These are phyloP conservation scores for Gardenia jasminoides DNA, from an alignment of 257 asterid genomes.

Conservation along the genomic window DNA sequence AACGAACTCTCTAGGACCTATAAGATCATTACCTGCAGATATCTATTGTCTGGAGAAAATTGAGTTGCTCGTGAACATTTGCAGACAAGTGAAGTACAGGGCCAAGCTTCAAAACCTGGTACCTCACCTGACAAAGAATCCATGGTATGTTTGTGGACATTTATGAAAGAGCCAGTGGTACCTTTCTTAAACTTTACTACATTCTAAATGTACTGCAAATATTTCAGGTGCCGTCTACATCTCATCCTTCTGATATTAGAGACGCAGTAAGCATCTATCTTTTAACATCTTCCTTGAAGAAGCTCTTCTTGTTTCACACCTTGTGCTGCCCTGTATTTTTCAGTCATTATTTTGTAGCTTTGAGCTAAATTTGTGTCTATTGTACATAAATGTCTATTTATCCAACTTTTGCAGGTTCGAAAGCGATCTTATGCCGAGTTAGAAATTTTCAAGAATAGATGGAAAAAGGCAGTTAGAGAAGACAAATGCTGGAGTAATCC, in stretches of 20 bases:
- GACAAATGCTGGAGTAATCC: slow-evolving; percentile 72
- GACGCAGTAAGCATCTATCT: slow-evolving; percentile 47
- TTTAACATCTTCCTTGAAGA: not conserved
- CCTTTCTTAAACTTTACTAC: not conserved
- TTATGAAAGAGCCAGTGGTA: not conserved
- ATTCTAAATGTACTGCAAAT: not conserved
- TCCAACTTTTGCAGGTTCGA: slow-evolving; percentile 41
- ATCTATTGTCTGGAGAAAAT: not conserved
- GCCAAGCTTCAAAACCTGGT: not conserved
- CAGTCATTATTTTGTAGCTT: not conserved
- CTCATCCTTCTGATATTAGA: slow-evolving; percentile 47
- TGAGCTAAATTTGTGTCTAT: too few species aligned
- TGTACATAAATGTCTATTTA: not conserved
- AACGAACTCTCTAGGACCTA: not conserved
- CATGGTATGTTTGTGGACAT: slow-evolving; percentile 6
- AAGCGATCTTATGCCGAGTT: slow-evolving; percentile 48
- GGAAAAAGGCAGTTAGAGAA: slow-evolving; percentile 64
- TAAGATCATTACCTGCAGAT: not conserved
- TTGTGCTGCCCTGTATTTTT: not conserved
- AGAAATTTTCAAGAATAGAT: slow-evolving; percentile 58
- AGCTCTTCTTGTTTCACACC: not conserved
- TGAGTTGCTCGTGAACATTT: not conserved
- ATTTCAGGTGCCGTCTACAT: slow-evolving; percentile 29
- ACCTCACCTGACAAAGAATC: slow-evolving; percentile 1
- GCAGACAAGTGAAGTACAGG: slow-evolving; percentile 14